Evolutionary conservation across 2,329 filamentous ascomycete species (phyloP), one percentile per base, ranked within the genome.

Genomic region (Arachnomyces sp.): DNA sequence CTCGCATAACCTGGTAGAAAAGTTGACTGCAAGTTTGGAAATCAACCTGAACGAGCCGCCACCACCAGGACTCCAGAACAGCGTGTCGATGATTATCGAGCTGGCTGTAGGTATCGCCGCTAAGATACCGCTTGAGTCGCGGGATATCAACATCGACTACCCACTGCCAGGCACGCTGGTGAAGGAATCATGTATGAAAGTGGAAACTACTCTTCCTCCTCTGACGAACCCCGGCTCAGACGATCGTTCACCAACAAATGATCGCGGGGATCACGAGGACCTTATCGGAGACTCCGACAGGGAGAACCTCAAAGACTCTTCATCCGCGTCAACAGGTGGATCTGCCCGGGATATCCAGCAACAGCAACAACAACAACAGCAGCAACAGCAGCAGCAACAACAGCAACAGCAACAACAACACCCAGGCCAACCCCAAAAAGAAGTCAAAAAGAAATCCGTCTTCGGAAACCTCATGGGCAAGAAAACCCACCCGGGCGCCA

Each of bases 81-180:
- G 86, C 47, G 84, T 89, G 2, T 81, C 82, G 40, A 94, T 92
- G 80, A 96, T 98, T 59, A 76, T 95, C 40, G 89, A 95, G 63
- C 74, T 96, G 37, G 87, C 89, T 0, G 76, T 96, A 20, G 82
- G 81, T 45, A 88, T 98, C 48, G 79, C 85, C 1, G 77, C 82
- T 43, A 93, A 95, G 58, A 67, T 96, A 34, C 90, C 92, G 0
- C 67, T 94, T 30, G 92, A 98, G 64, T 92, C 86, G 51, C 79
- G 92, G 48, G 92, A 96, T 55, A 85, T 98, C 12, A 80, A 79
- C 32, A 82, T 98, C 45, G 79, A 82, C 46, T 95, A 94, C 58
- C 88, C 89, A 38, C 67, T 82, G 42, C 90, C 92, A 0, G 84
- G 85, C 32, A 76, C 83, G 33, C 61, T 72, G 31, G 71, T 96